Percentiles rank a stretch among this genome's conserved stretches.
Conservation (phyloP, 2,329 filamentous ascomycete genomes). For the Cercospora sp. region DNA sequence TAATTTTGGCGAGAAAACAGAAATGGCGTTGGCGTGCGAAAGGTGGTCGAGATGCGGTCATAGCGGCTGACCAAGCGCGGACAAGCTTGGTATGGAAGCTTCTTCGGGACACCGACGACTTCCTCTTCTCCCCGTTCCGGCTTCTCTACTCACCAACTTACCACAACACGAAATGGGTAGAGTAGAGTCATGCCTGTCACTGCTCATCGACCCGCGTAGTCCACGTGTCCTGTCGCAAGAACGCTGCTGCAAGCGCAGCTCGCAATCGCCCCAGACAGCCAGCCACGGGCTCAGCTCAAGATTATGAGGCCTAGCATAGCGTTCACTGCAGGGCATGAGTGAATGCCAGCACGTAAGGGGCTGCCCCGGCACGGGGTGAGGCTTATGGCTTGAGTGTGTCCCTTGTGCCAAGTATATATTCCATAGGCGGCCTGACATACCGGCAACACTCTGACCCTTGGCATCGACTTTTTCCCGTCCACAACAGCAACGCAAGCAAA, state of each 20-base stretch:
- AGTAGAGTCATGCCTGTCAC: background rate
- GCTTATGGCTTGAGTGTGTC: background rate
- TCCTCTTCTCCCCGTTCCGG: background rate
- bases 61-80: constrained; percentile 4
- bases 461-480: background rate
- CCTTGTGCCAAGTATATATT: background rate
- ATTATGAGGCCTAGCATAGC: background rate
- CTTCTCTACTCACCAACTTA: background rate
- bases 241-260: background rate
- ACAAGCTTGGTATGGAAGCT: background rate
- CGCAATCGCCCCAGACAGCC: background rate
- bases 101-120: background rate
- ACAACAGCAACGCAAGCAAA: background rate
- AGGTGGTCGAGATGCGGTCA: constrained; percentile 11
- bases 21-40: constrained; percentile 2
- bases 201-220: background rate
- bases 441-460: background rate
- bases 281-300: background rate
- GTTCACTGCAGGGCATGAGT: background rate
- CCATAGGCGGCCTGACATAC: background rate
- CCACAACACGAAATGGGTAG: background rate
- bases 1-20: background rate
- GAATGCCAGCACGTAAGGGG: background rate
- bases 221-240: background rate
- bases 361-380: background rate